Conservation (phyloP, 495 filamentous ascomycete species). For the Pseudevernia furfuracea region DNA sequence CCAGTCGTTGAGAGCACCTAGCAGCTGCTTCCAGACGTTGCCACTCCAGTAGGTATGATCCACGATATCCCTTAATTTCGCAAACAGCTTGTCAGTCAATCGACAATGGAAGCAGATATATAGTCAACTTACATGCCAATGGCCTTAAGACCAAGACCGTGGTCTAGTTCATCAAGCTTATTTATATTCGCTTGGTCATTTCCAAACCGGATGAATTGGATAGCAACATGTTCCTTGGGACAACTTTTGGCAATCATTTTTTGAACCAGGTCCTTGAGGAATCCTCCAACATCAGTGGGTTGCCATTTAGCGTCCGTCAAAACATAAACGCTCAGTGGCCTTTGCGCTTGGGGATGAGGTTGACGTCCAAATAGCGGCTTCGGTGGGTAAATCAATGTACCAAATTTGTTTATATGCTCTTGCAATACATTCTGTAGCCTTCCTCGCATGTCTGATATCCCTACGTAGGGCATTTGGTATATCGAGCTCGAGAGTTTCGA, state of each 20-base stretch:
- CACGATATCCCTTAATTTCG: constrained; percentile 30
- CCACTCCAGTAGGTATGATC: constrained; percentile 29
- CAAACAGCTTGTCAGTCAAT: neutral
- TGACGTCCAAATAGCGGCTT: constrained; percentile 5
- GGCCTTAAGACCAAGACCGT: constrained; percentile 19
- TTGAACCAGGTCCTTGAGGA: constrained; percentile 28
- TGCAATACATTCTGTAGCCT: constrained; percentile 8
- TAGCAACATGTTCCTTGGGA: constrained; percentile 23
- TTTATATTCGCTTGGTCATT: constrained; percentile 25
- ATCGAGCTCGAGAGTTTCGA: neutral
- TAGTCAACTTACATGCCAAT: constrained; percentile 4
- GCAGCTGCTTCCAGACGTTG: constrained; percentile 34
- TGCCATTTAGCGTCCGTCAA: constrained; percentile 38
- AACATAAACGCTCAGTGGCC: constrained; percentile 33
- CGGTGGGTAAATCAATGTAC: constrained; percentile 17
- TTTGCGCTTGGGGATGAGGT: constrained; percentile 11
- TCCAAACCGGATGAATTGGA: constrained; percentile 41
- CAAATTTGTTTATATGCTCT: constrained; percentile 21
- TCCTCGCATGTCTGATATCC: constrained; percentile 20
- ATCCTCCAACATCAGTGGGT: constrained; percentile 17
- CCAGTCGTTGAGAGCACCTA: constrained; percentile 28
- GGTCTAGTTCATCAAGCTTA: constrained; percentile 31
- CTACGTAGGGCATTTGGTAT: neutral
- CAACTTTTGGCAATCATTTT: constrained; percentile 21
- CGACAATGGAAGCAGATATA: neutral